Percentiles rank a stretch among this genome's conserved stretches.
phyloP scores from a whole-genome alignment of 441 rosid species.

The Metrosideros polymorpha region DNA sequence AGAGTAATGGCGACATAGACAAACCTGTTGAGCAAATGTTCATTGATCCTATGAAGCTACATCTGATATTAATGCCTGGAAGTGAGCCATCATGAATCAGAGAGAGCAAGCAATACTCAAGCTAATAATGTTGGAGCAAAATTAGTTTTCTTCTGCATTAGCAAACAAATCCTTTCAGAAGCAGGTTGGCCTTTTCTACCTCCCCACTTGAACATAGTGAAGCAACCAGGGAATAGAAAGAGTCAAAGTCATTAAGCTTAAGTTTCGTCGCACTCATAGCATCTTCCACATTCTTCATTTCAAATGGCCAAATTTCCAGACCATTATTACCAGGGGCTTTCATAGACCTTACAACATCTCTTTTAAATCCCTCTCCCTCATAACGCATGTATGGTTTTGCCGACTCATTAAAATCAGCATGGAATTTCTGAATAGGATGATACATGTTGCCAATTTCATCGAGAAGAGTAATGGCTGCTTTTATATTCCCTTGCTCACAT shows the following conservation, averaged over 20 bases:
- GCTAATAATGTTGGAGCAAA: background rate
- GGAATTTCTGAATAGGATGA: conserved; percentile 31
- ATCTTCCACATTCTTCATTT: background rate
- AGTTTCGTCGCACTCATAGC: background rate
- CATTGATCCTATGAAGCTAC: background rate
- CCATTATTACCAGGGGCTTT: background rate
- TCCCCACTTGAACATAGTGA: conserved; percentile 13
- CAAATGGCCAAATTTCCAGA: background rate
- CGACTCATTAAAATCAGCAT: conserved; percentile 12
- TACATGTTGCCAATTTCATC: conserved; percentile 42
- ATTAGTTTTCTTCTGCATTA: background rate
- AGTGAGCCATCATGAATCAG: background rate
- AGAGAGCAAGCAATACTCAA: background rate
- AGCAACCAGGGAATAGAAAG: conserved; percentile 9
- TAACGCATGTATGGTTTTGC: conserved; percentile 4
- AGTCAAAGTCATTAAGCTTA: conserved; percentile 3
- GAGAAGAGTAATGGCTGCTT: conserved; percentile 63
- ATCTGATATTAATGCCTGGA: background rate
- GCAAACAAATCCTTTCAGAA: background rate
- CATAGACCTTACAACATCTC: background rate
- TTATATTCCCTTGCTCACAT: conserved; percentile 78
- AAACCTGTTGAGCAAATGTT: background rate
- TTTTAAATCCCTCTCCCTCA: background rate
- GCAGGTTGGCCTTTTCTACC: conserved; percentile 2
- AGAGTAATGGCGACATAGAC: background rate